Conservation (phyloP, 768 basidiomycete genomes). For the Serendipita indica region DNA sequence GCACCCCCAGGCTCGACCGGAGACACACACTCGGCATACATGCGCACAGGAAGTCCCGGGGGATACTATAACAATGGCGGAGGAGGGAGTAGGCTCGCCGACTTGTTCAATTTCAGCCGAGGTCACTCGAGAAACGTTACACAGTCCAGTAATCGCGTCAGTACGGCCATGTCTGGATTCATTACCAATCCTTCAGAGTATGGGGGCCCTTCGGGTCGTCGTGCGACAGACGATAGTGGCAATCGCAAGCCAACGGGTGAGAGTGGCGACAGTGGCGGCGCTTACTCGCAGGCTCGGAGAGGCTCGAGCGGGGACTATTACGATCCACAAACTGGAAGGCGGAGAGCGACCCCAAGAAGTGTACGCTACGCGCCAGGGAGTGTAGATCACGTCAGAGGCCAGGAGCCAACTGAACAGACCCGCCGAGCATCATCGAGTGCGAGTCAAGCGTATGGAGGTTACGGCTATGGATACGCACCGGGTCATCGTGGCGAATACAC, state of each 20-base stretch:
- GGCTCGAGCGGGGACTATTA: slow-evolving; percentile 7
- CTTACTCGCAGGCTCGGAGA: neutral
- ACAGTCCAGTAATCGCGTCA: slow-evolving; percentile 5
- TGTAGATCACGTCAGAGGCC: neutral
- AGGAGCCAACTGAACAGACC: neutral
- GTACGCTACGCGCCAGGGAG: neutral
- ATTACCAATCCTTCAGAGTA: slow-evolving; percentile 9
- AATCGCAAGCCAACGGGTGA: neutral
- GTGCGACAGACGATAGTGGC: neutral
- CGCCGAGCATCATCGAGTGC: slow-evolving; percentile 4
- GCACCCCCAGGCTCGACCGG: slow-evolving; percentile 37
- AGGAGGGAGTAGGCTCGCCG: neutral
- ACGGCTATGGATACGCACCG: neutral
- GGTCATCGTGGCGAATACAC: neutral
- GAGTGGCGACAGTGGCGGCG: neutral
- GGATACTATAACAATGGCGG: slow-evolving; percentile 11
- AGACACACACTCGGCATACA: slow-evolving; percentile 10
- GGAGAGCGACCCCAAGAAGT: neutral
- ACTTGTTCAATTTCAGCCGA: slow-evolving; percentile 5
- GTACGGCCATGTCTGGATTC: slow-evolving; percentile 7
- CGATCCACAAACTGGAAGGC: neutral
- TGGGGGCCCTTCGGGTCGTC: neutral
- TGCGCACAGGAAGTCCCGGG: slow-evolving; percentile 10
- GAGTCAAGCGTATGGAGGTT: neutral
- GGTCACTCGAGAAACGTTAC: slow-evolving; percentile 6